phyloP scores from a whole-genome alignment of 2,329 filamentous ascomycete genomes.

The Phialemonium atrogriseum region DNA sequence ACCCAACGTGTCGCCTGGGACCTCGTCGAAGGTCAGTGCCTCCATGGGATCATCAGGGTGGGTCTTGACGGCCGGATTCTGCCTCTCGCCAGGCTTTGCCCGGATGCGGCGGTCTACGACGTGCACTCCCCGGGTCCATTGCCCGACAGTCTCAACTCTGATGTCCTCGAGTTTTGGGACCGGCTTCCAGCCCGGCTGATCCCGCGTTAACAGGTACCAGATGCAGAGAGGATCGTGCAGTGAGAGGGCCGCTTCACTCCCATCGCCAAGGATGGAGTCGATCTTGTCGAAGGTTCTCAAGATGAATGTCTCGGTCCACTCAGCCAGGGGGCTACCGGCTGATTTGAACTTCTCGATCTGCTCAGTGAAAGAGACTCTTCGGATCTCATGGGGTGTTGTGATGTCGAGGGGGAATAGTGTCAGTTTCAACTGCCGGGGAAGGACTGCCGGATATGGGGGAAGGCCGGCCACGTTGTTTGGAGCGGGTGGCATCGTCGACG shows the following conservation, averaged over 20 bases:
- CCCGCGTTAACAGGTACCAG: constrained; percentile 65
- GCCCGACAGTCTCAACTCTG: constrained; percentile 78
- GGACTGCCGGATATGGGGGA: constrained; percentile 52
- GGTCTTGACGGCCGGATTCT: constrained; percentile 16
- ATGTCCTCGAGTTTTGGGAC: constrained; percentile 66
- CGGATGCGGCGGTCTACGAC: constrained; percentile 66
- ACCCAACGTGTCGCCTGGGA: constrained; percentile 61
- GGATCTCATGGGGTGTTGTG: constrained; percentile 62
- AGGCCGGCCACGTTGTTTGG: constrained; percentile 42
- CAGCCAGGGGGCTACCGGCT: constrained; percentile 62
- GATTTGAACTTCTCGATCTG: constrained; percentile 46
- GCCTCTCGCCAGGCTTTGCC: constrained; percentile 38
- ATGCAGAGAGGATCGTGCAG: constrained; percentile 73
- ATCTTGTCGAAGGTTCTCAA: constrained; percentile 63
- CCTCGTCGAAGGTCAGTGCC: constrained; percentile 41
- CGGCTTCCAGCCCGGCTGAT: constrained; percentile 49
- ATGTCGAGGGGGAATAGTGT: constrained; percentile 71
- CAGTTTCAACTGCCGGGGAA: constrained; percentile 57
- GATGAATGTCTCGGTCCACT: constrained; percentile 67
- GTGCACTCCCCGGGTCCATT: constrained; percentile 93
- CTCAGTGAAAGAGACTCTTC: constrained; percentile 48
- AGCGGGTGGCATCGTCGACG: constrained; percentile 71
- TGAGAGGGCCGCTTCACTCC: constrained; percentile 49
- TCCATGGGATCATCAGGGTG: constrained; percentile 33
- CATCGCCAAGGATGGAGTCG: constrained; percentile 50